Evolutionary conservation across 768 basidiomycete species (phyloP).

Genomic region (Suillus sp.): DNA sequence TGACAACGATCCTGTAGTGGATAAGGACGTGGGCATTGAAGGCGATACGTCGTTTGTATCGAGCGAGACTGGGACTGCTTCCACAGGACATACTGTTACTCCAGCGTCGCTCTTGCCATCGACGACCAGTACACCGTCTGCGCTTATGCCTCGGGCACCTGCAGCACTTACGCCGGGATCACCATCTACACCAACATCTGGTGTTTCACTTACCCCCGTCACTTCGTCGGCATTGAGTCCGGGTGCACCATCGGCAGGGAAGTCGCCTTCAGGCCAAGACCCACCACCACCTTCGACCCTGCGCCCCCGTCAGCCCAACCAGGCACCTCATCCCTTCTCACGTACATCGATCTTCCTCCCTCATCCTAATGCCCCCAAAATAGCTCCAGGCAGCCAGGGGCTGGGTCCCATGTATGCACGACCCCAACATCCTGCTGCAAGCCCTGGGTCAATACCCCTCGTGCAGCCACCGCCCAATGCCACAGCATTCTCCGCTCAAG

Average conservation of each 20-base stretch:
- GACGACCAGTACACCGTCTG: constrained; percentile 13
- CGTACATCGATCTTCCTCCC: constrained; percentile 52
- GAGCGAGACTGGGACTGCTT: constrained; percentile 1
- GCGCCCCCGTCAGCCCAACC: constrained; percentile 28
- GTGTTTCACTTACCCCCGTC: constrained; percentile 16
- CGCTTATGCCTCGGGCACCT: constrained; percentile 17
- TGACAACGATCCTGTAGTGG: constrained; percentile 17
- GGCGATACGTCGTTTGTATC: constrained; percentile 10
- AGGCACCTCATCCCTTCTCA: constrained; percentile 27
- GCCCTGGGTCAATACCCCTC: constrained; percentile 10
- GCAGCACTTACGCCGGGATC: neutral
- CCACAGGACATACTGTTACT: constrained; percentile 14
- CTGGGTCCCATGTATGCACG: constrained; percentile 65
- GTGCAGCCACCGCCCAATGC: constrained; percentile 26
- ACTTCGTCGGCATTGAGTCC: constrained; percentile 17
- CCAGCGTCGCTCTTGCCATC: constrained; percentile 16
- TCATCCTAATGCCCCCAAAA: constrained; percentile 57
- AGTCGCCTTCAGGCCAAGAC: neutral
- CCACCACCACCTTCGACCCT: constrained; percentile 23
- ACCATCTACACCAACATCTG: constrained; percentile 21
- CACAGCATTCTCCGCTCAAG: constrained; percentile 31
- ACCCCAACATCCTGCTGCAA: constrained; percentile 14
- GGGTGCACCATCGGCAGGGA: neutral
- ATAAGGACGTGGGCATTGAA: neutral
- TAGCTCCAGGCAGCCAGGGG: constrained; percentile 25